Evolutionary conservation across 2,329 filamentous ascomycete species (phyloP).

Genomic region (Exophiala oligosperma): DNA sequence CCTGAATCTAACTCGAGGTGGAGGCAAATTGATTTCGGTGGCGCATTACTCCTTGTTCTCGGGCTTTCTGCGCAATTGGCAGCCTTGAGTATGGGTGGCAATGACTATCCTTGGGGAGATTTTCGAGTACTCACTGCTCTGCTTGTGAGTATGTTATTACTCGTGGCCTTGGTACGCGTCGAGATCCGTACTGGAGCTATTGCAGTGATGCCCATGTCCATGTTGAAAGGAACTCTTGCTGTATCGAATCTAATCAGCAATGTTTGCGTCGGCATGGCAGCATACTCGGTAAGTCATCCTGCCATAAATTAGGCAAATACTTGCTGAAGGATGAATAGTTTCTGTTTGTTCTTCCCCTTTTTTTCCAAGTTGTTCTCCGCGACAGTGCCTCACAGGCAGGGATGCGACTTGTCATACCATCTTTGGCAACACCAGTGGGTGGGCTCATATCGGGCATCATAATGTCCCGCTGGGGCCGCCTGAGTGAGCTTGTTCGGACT

Average conservation of each 20-base stretch:
- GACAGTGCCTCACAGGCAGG: slow-evolving; percentile 48
- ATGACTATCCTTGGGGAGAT: slow-evolving; percentile 46
- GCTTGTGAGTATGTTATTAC: slow-evolving; percentile 38
- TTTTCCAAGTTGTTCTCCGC: slow-evolving; percentile 43
- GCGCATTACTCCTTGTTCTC: slow-evolving; percentile 57
- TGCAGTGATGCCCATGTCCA: slow-evolving; percentile 47
- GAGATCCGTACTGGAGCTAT: slow-evolving; percentile 45
- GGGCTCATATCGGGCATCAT: slow-evolving; percentile 46
- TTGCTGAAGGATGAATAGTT: slow-evolving; percentile 33
- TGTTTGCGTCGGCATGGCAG: slow-evolving; percentile 60
- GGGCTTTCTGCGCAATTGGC: slow-evolving; percentile 58
- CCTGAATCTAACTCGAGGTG: slow-evolving; percentile 39
- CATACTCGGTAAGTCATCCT: slow-evolving; percentile 56
- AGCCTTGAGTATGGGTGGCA: slow-evolving; percentile 47
- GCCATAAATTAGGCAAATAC: not conserved
- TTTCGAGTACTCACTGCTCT: slow-evolving; percentile 43
- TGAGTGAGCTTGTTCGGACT: slow-evolving; percentile 42
- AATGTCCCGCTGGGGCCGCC: slow-evolving; percentile 50
- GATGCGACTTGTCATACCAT: slow-evolving; percentile 46
- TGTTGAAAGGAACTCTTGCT: slow-evolving; percentile 58
- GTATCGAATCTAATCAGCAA: slow-evolving; percentile 60
- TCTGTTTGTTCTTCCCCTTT: slow-evolving; percentile 49
- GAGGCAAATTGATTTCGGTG: slow-evolving; percentile 59
- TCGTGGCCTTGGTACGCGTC: slow-evolving; percentile 40
- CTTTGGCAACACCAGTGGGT: slow-evolving; percentile 46